Base-by-base conservation (phyloP, 2,329 filamentous ascomycete genomes). In the Thelonectria rubi region DNA sequence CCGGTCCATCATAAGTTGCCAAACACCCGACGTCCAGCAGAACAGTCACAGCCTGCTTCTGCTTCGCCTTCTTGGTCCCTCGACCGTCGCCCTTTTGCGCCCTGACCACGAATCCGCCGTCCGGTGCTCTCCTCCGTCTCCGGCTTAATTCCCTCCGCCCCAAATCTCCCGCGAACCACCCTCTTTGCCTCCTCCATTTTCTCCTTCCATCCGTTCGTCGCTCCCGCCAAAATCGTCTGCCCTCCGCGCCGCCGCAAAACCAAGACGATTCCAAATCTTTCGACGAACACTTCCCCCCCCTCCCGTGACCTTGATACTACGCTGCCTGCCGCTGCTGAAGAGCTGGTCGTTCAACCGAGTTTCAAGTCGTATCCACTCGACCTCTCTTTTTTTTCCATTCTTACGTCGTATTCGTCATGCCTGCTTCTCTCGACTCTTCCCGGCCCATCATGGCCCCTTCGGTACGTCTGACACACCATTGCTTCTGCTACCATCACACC, bases 381-480 rank as follows among this genome's bases (percentile, higher is more conserved):
- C 17, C 56, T 53, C 53, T 43, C 45, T 55, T 51, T 43, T 30
- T n/a, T 45, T 4, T 4, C 7, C 4, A n/a, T n/a, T 21, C 18
- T 58, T 52, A 63, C 67, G 66, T 71, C 67, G 65, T 59, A 71
- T 68, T 55, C 60, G 50, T 66, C 58, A 88, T 88, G 85, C 83
- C 84, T 73, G 75, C 80, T 63, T 88, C 85, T n/a, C 72, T 87
- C 60, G 85, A 88, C 58, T 88, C 85, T 46, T 80, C 84, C 55
- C 84, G 85, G 73, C 85, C 85, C 70, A 88, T 88, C 74, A 87
- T 88, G 85, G 84, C 84, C 62, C 82, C 84, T 49, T 87, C 85
- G 72, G 85, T 88, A 85, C 57, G 85, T 85, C 63, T 63, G 37
- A 47, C 43, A 47, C 43, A 47, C 53, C 49, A 58, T 62, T 52